Conservation (phyloP, 768 basidiomycete species). For the Suillus sp. region DNA sequence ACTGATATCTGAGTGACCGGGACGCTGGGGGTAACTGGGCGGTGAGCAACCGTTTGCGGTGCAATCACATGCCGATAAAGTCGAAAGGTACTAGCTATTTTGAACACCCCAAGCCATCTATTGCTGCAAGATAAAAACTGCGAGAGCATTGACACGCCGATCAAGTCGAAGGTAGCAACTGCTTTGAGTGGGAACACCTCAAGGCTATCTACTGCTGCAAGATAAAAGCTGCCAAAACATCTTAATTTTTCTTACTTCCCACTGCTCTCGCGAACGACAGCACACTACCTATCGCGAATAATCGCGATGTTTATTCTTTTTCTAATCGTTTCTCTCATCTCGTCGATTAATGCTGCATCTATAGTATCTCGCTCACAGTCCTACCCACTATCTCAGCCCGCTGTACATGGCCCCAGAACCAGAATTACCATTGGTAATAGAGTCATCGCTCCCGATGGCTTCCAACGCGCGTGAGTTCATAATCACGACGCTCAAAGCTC, state of each 20-base stretch:
- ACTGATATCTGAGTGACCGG: neutral
- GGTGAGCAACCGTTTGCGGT: neutral
- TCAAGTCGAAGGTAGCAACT: neutral
- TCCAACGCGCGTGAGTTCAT: slow-evolving; percentile 36
- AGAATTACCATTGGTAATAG: slow-evolving; percentile 41
- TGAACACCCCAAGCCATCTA: neutral
- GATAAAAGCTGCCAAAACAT: neutral
- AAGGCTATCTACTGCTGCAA: neutral
- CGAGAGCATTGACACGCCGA: neutral
- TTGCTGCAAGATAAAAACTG: neutral
- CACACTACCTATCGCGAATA: neutral
- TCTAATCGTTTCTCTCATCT: slow-evolving; percentile 13
- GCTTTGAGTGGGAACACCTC: neutral
- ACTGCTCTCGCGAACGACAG: neutral
- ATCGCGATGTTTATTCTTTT: slow-evolving; percentile 14
- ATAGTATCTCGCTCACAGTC: slow-evolving; percentile 21
- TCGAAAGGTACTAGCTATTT: neutral
- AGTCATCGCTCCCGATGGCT: slow-evolving; percentile 51
- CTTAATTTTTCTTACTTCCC: neutral
- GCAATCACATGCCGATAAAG: neutral
- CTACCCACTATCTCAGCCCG: slow-evolving; percentile 11
- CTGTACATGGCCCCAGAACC: slow-evolving; percentile 22
- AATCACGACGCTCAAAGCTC: neutral
- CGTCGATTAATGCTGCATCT: slow-evolving; percentile 17
- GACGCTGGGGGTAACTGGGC: neutral